These are phyloP conservation scores for Tuctoria greenei DNA, from an alignment of 176 grass and related monocot genomes.

Conservation along the genomic window DNA sequence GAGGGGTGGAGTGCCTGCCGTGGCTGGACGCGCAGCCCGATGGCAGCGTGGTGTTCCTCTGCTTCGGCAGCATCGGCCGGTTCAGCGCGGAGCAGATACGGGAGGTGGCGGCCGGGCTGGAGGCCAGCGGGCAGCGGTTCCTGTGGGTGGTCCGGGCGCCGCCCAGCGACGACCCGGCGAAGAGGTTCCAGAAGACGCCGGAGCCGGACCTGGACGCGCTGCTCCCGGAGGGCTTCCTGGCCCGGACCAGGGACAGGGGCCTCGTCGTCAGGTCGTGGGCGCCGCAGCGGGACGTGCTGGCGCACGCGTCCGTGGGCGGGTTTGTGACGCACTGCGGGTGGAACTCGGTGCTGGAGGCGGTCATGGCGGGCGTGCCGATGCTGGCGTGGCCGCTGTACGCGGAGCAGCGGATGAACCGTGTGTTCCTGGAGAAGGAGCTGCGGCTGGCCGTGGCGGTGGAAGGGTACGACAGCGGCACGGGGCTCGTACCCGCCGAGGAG, in stretches of 20 bases:
- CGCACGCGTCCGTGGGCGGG: conserved; percentile 48
- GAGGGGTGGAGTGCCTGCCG: conserved; percentile 28
- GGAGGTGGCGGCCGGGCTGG: conserved; percentile 55
- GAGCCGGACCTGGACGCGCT: conserved; percentile 38
- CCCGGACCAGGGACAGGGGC: conserved; percentile 40
- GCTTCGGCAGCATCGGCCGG: conserved; percentile 58
- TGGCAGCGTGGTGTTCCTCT: conserved; percentile 55
- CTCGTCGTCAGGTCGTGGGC: conserved; percentile 57
- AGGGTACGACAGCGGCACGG: conserved; percentile 32
- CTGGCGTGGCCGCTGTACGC: conserved; percentile 59
- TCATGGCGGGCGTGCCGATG: conserved; percentile 51
- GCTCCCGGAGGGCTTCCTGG: conserved; percentile 56
- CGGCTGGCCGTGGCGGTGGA: conserved; percentile 45
- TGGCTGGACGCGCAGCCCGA: conserved; percentile 58
- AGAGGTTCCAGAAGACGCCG: conserved; percentile 5
- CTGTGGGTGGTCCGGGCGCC: conserved; percentile 57
- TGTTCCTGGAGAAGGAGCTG: conserved; percentile 55
- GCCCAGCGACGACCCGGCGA: conserved; percentile 29
- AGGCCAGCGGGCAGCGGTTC: conserved; percentile 55
- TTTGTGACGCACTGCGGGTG: conserved; percentile 69
- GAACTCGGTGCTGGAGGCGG: conserved; percentile 61
- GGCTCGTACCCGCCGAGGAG: conserved; percentile 34
- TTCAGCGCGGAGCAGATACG: conserved; percentile 50
- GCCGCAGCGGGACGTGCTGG: conserved; percentile 63
- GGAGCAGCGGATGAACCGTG: conserved; percentile 56